Evolutionary conservation across 495 filamentous ascomycete genomes (phyloP), one percentile per base, ranked within the genome.

Genomic region (Lindgomyces ingoldianus): DNA sequence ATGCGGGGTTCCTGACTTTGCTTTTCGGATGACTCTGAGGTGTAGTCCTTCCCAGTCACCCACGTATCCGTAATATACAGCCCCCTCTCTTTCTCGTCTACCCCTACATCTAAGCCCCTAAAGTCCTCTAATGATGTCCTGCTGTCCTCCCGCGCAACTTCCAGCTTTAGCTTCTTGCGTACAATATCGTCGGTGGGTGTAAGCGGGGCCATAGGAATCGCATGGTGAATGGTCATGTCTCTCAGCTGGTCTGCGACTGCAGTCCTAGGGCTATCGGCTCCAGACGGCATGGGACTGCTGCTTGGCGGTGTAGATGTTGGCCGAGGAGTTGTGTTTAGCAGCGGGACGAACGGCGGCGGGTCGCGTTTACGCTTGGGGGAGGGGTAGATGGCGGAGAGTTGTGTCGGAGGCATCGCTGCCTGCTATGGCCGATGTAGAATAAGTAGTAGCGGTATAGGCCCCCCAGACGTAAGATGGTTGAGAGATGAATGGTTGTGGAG

Each of bases 291-390:
- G 3, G 64, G 66, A 27, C 66, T 69, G 50, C 49, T 56, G 4
- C 26, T 46, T 8, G 55, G 64, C 14, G 64, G 56, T 21, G 52
- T 50, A n/a, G 52, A 29, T 45, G 55, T 27, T 26, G 41, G 39
- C 27, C 55, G 64, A 21, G 54, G 64, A 16, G 59, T 58, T 26
- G 58, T 66, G 64, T 62, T 60, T 12, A 57, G 42, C 6, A 62
- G 64, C 56, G 64, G 64, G 30, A 62, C 49, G 27, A 30, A 50
- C 22, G 60, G 60, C 4, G 45, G 51, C 4, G 27, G 60, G 48
- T 71, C 61, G 44, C 68, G 68, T 67, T 71, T 71, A 42, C 68
- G 68, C 52, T 71, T 71, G 14, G 68, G 68, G 10, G 68, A 71
- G 3, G 68, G 64, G 46, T 57, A 16, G 45, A 58, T 25, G 50